phyloP scores from a whole-genome alignment of 257 asterid genomes.

The Fraxinus pennsylvanica region DNA sequence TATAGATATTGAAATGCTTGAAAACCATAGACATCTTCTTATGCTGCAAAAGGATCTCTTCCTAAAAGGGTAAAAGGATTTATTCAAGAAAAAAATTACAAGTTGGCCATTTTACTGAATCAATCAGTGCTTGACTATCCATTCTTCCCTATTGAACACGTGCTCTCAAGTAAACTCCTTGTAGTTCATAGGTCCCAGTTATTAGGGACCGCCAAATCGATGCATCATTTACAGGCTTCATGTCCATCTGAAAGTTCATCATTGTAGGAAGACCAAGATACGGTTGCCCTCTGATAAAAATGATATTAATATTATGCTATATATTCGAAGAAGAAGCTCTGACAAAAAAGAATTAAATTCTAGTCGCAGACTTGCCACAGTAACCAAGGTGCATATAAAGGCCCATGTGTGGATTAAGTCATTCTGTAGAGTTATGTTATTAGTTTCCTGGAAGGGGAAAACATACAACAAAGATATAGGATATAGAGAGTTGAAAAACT shows the following conservation, averaged over 20 bases:
- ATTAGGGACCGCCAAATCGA: no score
- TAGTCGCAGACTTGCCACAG: slow-evolving; percentile 56
- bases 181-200: no score
- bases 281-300: slow-evolving; percentile 63
- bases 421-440: slow-evolving; percentile 44
- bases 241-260: no score
- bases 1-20: no score
- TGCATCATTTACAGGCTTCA: no score
- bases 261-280: neutral
- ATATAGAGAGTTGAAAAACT: no score
- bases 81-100: slow-evolving; percentile 32
- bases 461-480: no score
- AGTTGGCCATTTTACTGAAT: slow-evolving; percentile 34
- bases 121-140: neutral
- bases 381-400: slow-evolving; percentile 88
- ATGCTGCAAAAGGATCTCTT: neutral
- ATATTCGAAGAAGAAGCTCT: neutral
- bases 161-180: no score
- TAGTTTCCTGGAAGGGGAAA: neutral
- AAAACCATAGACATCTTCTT: no score
- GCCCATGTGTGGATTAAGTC: slow-evolving; percentile 96
- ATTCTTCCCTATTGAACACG: no score
- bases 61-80: no score
- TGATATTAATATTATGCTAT: neutral
- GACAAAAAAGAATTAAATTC: neutral